These are phyloP conservation scores for Umbelopsis vinacea DNA, from an alignment of 192 early-diverging fungal species.

Conservation along the genomic window DNA sequence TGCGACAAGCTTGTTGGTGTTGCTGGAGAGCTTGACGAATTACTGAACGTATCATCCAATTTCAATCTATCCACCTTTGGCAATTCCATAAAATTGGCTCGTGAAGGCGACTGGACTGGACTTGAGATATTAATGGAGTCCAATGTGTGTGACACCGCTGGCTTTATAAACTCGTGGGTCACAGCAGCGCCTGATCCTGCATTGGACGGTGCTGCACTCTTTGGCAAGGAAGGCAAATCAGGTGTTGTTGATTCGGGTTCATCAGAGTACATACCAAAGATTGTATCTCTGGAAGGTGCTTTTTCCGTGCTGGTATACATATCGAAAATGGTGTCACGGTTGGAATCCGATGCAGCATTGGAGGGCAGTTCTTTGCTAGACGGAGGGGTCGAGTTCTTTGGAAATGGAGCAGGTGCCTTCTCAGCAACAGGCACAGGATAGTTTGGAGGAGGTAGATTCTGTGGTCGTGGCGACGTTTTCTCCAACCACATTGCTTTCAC, in stretches of 20 bases:
- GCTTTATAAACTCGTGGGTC: constrained; percentile 19
- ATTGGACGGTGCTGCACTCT: background rate
- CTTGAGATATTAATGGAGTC: background rate
- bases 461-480: background rate
- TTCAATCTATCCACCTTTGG: constrained; percentile 12
- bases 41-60: constrained; percentile 18
- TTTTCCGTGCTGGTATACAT: constrained; percentile 3
- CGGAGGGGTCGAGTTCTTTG: background rate
- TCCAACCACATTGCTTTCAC: background rate
- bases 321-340: constrained; percentile 15
- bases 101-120: background rate
- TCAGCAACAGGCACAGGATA: background rate
- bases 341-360: background rate
- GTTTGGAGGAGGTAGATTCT: background rate
- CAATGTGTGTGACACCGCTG: constrained; percentile 14
- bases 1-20: background rate
- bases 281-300: constrained; percentile 10
- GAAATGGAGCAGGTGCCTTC: background rate
- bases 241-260: background rate
- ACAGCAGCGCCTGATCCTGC: background rate
- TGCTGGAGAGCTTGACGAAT: constrained; percentile 4
- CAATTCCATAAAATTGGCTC: background rate
- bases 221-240: background rate
- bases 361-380: background rate
- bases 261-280: constrained; percentile 11